phyloP scores from a whole-genome alignment of 164 flowering plant species.

The Vitis rotundifolia region DNA sequence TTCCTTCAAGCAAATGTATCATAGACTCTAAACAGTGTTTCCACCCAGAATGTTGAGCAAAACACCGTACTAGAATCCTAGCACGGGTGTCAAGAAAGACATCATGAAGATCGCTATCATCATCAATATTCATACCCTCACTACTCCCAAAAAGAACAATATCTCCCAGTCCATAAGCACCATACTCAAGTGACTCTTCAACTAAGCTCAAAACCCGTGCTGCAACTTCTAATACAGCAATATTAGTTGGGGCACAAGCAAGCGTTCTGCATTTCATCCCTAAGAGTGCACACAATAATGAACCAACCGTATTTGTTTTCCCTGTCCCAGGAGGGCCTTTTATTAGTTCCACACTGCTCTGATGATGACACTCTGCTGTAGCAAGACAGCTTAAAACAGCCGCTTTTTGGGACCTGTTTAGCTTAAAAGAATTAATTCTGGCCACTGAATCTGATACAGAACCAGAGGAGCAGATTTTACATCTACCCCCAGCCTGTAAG shows the following conservation, averaged over 20 bases:
- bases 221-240: constrained; percentile 15
- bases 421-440: not conserved
- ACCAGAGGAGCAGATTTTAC: not conserved
- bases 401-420: constrained; percentile 15
- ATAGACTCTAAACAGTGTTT: constrained; percentile 21
- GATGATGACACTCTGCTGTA: not conserved
- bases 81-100: constrained; percentile 50
- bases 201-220: constrained; percentile 17
- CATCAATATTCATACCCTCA: constrained; percentile 44
- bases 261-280: constrained; percentile 10
- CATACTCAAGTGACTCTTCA: constrained; percentile 5
- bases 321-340: constrained; percentile 18
- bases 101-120: constrained; percentile 30
- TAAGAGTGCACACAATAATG: not conserved
- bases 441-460: not conserved
- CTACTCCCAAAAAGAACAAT: constrained; percentile 54
- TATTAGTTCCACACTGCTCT: constrained; percentile 9
- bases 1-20: constrained; percentile 38
- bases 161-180: constrained; percentile 50
- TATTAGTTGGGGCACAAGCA: constrained; percentile 16
- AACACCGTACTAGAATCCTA: constrained; percentile 28
- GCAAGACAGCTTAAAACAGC: constrained; percentile 16
- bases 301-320: constrained; percentile 11
- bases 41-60: constrained; percentile 42
- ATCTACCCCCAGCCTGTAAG: constrained; percentile 3